Conservation (phyloP, 768 basidiomycete species). For the Boletus fagicola region DNA sequence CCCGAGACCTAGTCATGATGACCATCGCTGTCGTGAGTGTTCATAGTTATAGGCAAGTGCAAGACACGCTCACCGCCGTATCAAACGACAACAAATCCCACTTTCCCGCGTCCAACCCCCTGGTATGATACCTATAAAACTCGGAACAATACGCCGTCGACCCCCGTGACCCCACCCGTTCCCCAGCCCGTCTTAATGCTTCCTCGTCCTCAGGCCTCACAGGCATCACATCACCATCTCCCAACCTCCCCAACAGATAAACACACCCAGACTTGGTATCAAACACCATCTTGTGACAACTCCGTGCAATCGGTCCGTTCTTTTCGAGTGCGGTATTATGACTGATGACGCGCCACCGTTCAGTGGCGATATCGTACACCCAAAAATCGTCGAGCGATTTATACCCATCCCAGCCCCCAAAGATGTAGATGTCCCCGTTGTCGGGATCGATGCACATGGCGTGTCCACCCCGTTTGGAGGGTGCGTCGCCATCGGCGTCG, state of each 20-base stretch:
- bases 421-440: constrained; percentile 64
- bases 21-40: neutral
- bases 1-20: constrained; percentile 46
- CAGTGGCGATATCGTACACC: constrained; percentile 59
- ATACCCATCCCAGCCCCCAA: constrained; percentile 78
- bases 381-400: constrained; percentile 78
- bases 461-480: constrained; percentile 71
- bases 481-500: constrained; percentile 62
- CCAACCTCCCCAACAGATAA: constrained; percentile 69
- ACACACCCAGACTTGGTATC: constrained; percentile 68
- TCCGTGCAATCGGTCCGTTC: constrained; percentile 68
- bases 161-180: constrained; percentile 15
- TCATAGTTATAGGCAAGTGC: no score
- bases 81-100: constrained; percentile 73
- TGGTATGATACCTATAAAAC: constrained; percentile 63
- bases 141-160: constrained; percentile 52
- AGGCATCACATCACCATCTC: constrained; percentile 48
- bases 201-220: constrained; percentile 26
- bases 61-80: constrained; percentile 50
- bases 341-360: constrained; percentile 62
- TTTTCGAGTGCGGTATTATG: constrained; percentile 51
- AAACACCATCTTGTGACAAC: constrained; percentile 83
- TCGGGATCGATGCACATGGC: constrained; percentile 76
- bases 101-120: constrained; percentile 48
- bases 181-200: constrained; percentile 19